These are phyloP conservation scores for Hyphodiscus sp. DNA, from an alignment of 2,329 filamentous ascomycete species.

Conservation along the genomic window DNA sequence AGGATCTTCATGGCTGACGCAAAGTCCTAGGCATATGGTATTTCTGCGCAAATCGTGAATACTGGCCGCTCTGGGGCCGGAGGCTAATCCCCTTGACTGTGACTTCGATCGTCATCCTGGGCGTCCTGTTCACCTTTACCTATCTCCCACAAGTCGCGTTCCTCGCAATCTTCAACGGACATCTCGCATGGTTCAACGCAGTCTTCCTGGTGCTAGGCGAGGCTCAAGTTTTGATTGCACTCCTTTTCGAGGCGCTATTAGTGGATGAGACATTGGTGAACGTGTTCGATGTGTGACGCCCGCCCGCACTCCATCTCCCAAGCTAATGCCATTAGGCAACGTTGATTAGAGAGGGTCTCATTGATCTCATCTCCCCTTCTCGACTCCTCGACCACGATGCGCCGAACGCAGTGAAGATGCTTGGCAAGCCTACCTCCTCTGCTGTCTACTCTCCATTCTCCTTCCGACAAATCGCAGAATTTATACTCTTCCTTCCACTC, in stretches of 20 bases:
- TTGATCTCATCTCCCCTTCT: constrained; percentile 60
- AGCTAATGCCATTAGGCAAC: constrained; percentile 40
- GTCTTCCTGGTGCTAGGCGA: constrained; percentile 83
- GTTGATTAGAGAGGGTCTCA: constrained; percentile 66
- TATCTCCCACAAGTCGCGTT: constrained; percentile 88
- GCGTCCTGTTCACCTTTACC: constrained; percentile 79
- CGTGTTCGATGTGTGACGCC: constrained; percentile 63
- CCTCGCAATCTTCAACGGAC: constrained; percentile 80
- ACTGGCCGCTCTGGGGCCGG: constrained; percentile 73
- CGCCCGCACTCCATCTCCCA: neutral
- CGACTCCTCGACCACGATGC: constrained; percentile 61
- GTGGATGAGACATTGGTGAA: constrained; percentile 74
- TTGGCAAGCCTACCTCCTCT: constrained; percentile 72
- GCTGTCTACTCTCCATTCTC: constrained; percentile 86
- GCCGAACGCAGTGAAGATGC: constrained; percentile 66
- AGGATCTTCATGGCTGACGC: no score
- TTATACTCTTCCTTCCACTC: constrained; percentile 70
- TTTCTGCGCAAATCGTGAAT: constrained; percentile 68
- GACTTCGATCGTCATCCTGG: constrained; percentile 75
- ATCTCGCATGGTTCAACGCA: constrained; percentile 83
- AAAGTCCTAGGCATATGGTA: constrained; percentile 44
- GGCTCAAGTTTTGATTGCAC: constrained; percentile 32
- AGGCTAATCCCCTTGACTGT: constrained; percentile 75
- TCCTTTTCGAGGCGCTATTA: constrained; percentile 72
- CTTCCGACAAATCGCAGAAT: constrained; percentile 81